phyloP scores from a whole-genome alignment of 2,329 filamentous ascomycete genomes.

The Atkinsonella texensis region DNA sequence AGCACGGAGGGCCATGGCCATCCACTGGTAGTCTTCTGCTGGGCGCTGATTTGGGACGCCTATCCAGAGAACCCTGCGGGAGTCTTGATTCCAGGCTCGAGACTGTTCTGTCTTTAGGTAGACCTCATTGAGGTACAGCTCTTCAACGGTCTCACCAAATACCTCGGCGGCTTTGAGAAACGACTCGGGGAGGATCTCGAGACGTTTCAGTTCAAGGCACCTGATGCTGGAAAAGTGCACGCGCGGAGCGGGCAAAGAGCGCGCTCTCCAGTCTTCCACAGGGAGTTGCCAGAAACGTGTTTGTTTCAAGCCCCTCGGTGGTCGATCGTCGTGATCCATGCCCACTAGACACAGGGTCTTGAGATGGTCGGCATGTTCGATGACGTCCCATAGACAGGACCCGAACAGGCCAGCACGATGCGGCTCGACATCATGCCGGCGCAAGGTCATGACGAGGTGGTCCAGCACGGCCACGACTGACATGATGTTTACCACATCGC shows the following conservation, averaged over 20 bases:
- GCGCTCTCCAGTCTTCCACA: slow-evolving; percentile 27
- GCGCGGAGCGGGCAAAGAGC: slow-evolving; percentile 25
- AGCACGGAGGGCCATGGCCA: slow-evolving; percentile 29
- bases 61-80: slow-evolving; percentile 29
- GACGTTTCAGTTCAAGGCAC: slow-evolving; percentile 30
- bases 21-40: slow-evolving; percentile 24
- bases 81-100: slow-evolving; percentile 20
- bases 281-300: slow-evolving; percentile 24
- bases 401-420: slow-evolving; percentile 26
- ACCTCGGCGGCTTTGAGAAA: slow-evolving; percentile 22
- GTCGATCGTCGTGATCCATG: slow-evolving; percentile 28
- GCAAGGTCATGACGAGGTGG: slow-evolving; percentile 34
- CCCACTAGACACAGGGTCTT: slow-evolving; percentile 36
- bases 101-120: slow-evolving; percentile 30
- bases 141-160: slow-evolving; percentile 27
- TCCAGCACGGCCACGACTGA: slow-evolving; percentile 27
- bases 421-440: slow-evolving; percentile 28
- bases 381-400: slow-evolving; percentile 36
- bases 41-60: slow-evolving; percentile 32
- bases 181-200: slow-evolving; percentile 25
- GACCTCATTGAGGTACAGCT: slow-evolving; percentile 34
- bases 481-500: slow-evolving; percentile 37
- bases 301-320: slow-evolving; percentile 24
- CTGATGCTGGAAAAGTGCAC: slow-evolving; percentile 25
- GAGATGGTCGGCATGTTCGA: slow-evolving; percentile 31